Conservation (phyloP, 2,329 filamentous ascomycete genomes). For the Cryphonectria nitschkei region DNA sequence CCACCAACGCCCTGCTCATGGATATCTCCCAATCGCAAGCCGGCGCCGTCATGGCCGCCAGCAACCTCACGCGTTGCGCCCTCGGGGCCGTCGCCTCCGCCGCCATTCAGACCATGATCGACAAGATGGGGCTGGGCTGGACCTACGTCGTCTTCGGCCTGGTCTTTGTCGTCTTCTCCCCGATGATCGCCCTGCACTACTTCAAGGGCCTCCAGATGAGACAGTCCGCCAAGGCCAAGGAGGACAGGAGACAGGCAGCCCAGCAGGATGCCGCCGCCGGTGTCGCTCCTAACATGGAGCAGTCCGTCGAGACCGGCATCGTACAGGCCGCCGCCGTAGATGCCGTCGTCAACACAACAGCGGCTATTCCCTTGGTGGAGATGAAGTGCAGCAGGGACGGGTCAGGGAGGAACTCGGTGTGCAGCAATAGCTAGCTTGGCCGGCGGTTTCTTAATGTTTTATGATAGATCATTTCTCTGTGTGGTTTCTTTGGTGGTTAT, state of each 20-base stretch:
- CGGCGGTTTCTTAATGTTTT: neutral
- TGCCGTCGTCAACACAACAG: slow-evolving; percentile 1
- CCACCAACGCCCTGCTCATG: slow-evolving; percentile 20
- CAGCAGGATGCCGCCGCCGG: neutral
- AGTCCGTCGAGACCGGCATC: neutral
- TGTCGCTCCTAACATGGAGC: neutral
- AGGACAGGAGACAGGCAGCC: slow-evolving; percentile 1
- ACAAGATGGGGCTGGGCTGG: slow-evolving; percentile 20
- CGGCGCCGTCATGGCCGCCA: slow-evolving; percentile 20
- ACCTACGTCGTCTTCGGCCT: slow-evolving; percentile 19
- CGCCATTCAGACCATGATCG: slow-evolving; percentile 19
- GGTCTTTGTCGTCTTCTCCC: slow-evolving; percentile 12
- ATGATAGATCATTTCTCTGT: neutral
- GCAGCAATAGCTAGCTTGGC: neutral
- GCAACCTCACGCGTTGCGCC: slow-evolving; percentile 19
- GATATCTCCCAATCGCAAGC: slow-evolving; percentile 17
- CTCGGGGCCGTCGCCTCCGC: slow-evolving; percentile 17
- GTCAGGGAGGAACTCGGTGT: slow-evolving; percentile 2
- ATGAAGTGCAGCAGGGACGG: slow-evolving; percentile 11
- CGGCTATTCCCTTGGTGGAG: slow-evolving; percentile 14
- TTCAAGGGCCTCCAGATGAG: slow-evolving; percentile 16
- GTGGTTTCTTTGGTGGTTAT: too few relatives aligned
- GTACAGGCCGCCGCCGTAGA: slow-evolving; percentile 4
- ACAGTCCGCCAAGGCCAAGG: slow-evolving; percentile 10
- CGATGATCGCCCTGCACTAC: slow-evolving; percentile 15